phyloP scores from a whole-genome alignment of 2,329 filamentous ascomycete species.

The Hypoxylon sp. region DNA sequence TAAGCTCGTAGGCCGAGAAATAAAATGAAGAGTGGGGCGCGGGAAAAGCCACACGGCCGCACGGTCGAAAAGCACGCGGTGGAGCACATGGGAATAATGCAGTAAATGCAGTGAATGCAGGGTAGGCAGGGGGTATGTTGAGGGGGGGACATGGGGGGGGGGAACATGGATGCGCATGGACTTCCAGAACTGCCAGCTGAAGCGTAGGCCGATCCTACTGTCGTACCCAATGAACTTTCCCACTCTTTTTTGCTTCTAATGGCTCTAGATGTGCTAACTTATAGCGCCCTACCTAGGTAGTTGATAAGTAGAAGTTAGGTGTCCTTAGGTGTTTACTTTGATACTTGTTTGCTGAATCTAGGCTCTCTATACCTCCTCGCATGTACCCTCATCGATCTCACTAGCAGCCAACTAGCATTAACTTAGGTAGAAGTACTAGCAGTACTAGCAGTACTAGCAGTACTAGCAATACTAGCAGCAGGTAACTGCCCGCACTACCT shows the following conservation, averaged over 20 bases:
- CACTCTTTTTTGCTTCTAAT: too few species aligned
- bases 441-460: neutral
- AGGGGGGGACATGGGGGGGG: neutral
- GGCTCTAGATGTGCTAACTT: too few species aligned
- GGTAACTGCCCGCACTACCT: neutral
- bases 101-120: constrained; percentile 25
- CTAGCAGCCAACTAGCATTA: too few species aligned
- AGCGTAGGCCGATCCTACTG: neutral
- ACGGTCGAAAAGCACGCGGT: constrained; percentile 28
- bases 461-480: neutral
- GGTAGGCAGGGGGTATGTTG: neutral
- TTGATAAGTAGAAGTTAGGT: too few species aligned
- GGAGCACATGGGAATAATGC: constrained; percentile 33
- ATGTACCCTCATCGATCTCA: too few species aligned
- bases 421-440: too few species aligned
- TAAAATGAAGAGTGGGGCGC: constrained; percentile 14
- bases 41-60: constrained; percentile 29
- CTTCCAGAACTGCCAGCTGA: neutral
- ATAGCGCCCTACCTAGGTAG: too few species aligned
- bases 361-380: too few species aligned
- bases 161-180: neutral
- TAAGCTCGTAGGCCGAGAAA: constrained; percentile 9
- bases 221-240: neutral
- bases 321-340: too few species aligned
- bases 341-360: too few species aligned